phyloP scores from a whole-genome alignment of 2,329 filamentous ascomycete genomes.

The Venturia asperata region DNA sequence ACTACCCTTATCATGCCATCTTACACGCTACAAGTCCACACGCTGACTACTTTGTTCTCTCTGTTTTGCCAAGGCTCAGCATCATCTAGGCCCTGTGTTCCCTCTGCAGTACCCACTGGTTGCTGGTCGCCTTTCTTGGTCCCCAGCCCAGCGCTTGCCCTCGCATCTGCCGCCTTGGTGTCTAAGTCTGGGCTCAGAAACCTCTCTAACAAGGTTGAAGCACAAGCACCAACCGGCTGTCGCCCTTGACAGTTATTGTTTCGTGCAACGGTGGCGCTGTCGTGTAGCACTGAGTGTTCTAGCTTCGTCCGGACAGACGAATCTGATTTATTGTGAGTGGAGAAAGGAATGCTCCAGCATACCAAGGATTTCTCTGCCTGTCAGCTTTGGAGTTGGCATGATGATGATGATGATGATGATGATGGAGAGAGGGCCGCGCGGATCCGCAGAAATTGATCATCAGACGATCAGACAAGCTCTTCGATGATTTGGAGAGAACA shows the following conservation, averaged over 20 bases:
- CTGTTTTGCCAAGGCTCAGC: neutral
- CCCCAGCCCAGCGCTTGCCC: neutral
- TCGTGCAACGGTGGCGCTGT: neutral
- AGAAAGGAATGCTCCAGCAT: neutral
- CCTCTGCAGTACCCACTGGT: neutral
- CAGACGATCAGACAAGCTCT: neutral
- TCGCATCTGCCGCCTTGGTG: conserved; percentile 3
- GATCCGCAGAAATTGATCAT: neutral
- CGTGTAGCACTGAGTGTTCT: neutral
- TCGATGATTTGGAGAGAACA: neutral
- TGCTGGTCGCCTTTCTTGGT: neutral
- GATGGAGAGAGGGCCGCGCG: neutral
- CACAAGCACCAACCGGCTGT: conserved; percentile 3
- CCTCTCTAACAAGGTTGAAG: conserved; percentile 1
- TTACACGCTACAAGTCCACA: neutral
- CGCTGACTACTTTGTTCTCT: neutral
- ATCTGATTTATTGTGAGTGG: neutral
- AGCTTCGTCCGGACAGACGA: neutral
- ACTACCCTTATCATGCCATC: neutral
- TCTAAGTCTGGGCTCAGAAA: neutral
- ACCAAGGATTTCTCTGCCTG: neutral
- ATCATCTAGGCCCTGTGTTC: neutral
- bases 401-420: neutral
- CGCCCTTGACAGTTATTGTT: neutral
- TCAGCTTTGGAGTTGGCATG: neutral